phyloP scores from a whole-genome alignment of 352 stramenopile genomes.

The Pythium folliculosum region DNA sequence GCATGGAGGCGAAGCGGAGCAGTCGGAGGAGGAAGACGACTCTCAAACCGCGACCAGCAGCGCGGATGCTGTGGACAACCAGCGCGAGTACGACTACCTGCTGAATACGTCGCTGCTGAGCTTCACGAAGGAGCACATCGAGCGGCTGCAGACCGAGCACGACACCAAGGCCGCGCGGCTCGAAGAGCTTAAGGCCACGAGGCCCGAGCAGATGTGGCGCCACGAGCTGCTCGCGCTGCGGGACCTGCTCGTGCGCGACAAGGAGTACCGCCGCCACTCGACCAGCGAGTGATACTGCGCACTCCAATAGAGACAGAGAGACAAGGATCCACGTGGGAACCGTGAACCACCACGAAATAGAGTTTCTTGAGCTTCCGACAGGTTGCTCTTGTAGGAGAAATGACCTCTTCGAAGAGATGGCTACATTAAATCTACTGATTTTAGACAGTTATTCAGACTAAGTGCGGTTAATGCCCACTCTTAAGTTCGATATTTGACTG shows the following conservation, averaged over 20 bases:
- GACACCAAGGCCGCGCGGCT: conserved; percentile 89
- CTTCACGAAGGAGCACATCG: conserved; percentile 95
- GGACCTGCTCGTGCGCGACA: conserved; percentile 60
- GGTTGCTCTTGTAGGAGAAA: not conserved
- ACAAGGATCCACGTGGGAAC: not conserved
- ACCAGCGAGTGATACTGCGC: not conserved
- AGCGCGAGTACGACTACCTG: conserved; percentile 95
- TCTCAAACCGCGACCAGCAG: conserved; percentile 12
- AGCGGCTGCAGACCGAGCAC: conserved; percentile 91
- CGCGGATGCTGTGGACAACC: not conserved
- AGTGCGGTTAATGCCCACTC: too few species aligned
- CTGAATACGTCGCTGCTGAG: conserved; percentile 98
- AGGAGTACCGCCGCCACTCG: conserved; percentile 51
- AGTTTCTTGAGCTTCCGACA: not conserved
- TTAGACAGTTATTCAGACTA: not conserved
- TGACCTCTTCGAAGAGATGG: conserved; percentile 3
- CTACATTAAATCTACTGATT: conserved; percentile 6
- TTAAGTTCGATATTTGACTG: conserved; percentile 30
- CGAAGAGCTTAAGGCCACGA: conserved; percentile 83
- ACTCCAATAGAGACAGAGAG: not conserved
- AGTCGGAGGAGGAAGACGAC: conserved; percentile 24
- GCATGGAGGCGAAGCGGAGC: not conserved
- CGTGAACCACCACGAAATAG: not conserved
- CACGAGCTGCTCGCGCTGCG: conserved; percentile 61
- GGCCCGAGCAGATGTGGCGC: conserved; percentile 89